phyloP scores from a whole-genome alignment of 257 asterid genomes.

The Petrea volubilis region DNA sequence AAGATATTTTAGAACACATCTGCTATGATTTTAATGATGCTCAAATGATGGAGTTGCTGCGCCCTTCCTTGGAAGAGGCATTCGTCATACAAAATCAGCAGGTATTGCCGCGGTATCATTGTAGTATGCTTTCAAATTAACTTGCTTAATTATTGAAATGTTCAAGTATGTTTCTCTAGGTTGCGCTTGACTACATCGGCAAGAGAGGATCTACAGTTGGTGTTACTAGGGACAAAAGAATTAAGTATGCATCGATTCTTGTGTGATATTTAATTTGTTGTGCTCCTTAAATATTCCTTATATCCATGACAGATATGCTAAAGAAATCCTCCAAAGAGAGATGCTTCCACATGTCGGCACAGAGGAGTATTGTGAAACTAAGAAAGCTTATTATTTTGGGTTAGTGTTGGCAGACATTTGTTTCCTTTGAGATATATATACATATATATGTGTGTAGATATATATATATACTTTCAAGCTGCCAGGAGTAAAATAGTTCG shows the following conservation, averaged over 20 bases:
- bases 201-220: slow-evolving; percentile 92
- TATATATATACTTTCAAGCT: neutral
- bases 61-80: slow-evolving; percentile 91
- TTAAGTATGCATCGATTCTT: slow-evolving; percentile 48
- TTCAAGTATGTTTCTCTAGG: too few species aligned
- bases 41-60: slow-evolving; percentile 84
- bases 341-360: slow-evolving; percentile 94
- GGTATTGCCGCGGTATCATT: too few species aligned
- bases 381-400: slow-evolving; percentile 90
- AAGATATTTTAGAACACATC: slow-evolving; percentile 80
- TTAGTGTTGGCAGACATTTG: slow-evolving; percentile 18
- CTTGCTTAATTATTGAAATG: too few species aligned
- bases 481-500: neutral
- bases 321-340: slow-evolving; percentile 81
- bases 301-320: slow-evolving; percentile 57
- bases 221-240: slow-evolving; percentile 81
- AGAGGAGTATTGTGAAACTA: slow-evolving; percentile 70
- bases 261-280: too few species aligned
- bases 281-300: neutral
- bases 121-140: too few species aligned
- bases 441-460: neutral
- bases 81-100: slow-evolving; percentile 81
- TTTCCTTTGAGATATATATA: too few species aligned
- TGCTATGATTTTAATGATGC: slow-evolving; percentile 80
- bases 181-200: slow-evolving; percentile 85